Conservation (phyloP, 768 basidiomycete genomes). For the Lactarius vividus region DNA sequence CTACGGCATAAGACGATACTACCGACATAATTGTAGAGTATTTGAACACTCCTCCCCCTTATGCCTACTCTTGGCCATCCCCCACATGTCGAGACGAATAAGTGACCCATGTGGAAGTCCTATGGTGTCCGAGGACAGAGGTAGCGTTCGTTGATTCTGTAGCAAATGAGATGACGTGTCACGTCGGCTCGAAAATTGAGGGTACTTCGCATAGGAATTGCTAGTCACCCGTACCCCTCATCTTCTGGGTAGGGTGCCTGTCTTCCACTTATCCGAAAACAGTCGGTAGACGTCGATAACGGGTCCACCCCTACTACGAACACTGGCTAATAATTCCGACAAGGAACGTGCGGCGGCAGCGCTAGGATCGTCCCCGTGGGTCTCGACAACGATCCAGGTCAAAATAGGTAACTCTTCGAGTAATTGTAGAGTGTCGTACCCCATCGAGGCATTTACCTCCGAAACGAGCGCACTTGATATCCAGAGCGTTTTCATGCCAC, state of each 20-base stretch:
- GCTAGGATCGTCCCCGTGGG: background rate
- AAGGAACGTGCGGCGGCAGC: background rate
- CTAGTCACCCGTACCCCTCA: background rate
- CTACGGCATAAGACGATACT: background rate
- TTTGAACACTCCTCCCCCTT: background rate
- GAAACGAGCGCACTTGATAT: constrained; percentile 7
- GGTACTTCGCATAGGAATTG: background rate
- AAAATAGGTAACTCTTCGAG: background rate
- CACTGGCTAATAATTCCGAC: background rate
- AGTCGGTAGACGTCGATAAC: constrained; percentile 7
- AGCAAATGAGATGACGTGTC: background rate
- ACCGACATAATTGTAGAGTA: background rate
- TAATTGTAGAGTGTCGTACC: background rate
- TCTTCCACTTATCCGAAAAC: constrained; percentile 6
- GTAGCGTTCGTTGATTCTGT: background rate
- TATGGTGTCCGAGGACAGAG: background rate
- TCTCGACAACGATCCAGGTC: constrained; percentile 6
- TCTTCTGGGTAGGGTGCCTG: background rate
- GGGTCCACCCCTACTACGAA: background rate
- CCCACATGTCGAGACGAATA: background rate
- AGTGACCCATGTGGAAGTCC: background rate
- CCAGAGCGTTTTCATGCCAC: constrained; percentile 8
- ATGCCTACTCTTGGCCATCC: background rate
- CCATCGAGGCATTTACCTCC: background rate
- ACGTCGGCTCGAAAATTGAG: background rate